Base-by-base conservation (phyloP, 2,329 filamentous ascomycete genomes). In the Lachnellula arida region DNA sequence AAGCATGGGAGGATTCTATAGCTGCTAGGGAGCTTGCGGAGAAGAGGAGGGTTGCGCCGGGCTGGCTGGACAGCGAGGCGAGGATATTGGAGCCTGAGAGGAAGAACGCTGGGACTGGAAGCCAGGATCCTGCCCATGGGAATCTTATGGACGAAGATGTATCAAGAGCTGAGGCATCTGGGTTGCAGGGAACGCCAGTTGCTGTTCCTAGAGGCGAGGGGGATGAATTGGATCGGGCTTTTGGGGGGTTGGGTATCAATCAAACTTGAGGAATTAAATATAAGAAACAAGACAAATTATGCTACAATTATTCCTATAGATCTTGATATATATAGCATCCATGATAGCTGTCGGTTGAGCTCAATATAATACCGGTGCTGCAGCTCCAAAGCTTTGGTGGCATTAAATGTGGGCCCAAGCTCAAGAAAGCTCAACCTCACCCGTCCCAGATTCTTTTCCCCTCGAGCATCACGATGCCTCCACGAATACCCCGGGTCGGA, bases 11-110 rank as follows among this genome's bases (percentile, higher is more conserved):
- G 64, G 82, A 86, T 58, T 78, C 75, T 49, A 82, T 88, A 56
- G 74, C 72, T 55, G 81, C 79, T 40, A 77, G 85, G 55, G 88
- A 92, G 60, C 74, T 92, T 59, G 87, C 86, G 4, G 88, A 92
- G 81, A 93, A 91, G 78, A 78, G 90, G 62, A 77, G 88, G 53
- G 80, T 91, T 17, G 89, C 89, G 11, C 89, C 89, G 0, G 89
- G 89, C 0, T 94, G 88, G 87, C 73, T 93, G 64, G 89, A 93
- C 65, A 88, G 87, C 64, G 85, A 89, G 54, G 80, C 82, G 50
- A 76, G 84, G 52, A 73, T 93, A 48, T 71, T 93, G 51, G 80
- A 88, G 72, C 89, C 89, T 0, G 83, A 87, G 73, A 80, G 76
- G 65, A 74, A 72, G 23, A 56, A 23, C 2, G 28, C 51, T 43